Percentiles rank a stretch among this genome's conserved stretches.
These are phyloP conservation scores for Glycine soja DNA, from an alignment of 306 rosid genomes.

Conservation along the genomic window DNA sequence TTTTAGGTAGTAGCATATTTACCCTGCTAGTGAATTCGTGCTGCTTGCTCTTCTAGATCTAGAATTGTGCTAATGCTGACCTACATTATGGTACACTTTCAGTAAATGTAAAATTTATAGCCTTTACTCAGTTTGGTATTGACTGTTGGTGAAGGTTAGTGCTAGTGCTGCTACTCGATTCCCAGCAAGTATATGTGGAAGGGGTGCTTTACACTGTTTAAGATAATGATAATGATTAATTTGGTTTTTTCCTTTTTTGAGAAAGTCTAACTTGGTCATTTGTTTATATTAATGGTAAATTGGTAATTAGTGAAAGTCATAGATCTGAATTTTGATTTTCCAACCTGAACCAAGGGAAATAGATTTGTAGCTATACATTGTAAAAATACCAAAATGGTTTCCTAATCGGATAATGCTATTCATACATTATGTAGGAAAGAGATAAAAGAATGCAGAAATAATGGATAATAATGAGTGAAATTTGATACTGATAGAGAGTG, in stretches of 20 bases:
- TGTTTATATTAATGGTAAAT: background rate
- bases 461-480: no score
- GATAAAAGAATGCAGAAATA: no score
- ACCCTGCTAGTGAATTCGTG: constrained; percentile 5
- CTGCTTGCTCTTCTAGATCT: constrained; percentile 20
- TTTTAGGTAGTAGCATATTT: constrained; percentile 4
- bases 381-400: background rate
- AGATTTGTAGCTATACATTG: constrained; percentile 1
- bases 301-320: background rate
- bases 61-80: background rate
- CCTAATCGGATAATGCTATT: background rate
- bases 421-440: background rate
- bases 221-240: background rate
- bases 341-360: background rate
- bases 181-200: background rate
- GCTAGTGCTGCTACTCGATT: background rate
- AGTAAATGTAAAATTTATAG: background rate
- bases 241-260: constrained; percentile 4
- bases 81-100: background rate
- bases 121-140: constrained; percentile 4
- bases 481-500: no score
- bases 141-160: constrained; percentile 6
- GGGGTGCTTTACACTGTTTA: background rate
- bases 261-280: background rate
- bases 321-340: background rate